Evolutionary conservation across 345 rosid genomes (phyloP).

Genomic region (Euclidium syriacum): DNA sequence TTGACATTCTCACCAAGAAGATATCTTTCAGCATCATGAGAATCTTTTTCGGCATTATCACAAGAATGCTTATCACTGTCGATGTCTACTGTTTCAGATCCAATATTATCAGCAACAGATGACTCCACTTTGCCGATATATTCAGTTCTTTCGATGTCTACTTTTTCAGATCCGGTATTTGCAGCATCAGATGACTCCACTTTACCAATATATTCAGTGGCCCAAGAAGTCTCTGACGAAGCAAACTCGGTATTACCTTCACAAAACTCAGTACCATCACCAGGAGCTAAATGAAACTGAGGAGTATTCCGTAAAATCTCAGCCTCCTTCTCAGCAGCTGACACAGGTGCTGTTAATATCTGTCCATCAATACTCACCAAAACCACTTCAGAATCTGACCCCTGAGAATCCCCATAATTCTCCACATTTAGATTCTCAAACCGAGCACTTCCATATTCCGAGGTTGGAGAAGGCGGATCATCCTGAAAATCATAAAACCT

Average conservation of each 20-base stretch:
- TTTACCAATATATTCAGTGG: slow-evolving; percentile 39
- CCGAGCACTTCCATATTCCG: slow-evolving; percentile 52
- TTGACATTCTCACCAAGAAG: slow-evolving; percentile 33
- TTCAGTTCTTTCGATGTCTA: slow-evolving; percentile 30
- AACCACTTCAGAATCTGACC: slow-evolving; percentile 61
- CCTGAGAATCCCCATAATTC: slow-evolving; percentile 39
- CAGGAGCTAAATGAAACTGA: slow-evolving; percentile 80
- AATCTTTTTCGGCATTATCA: slow-evolving; percentile 25
- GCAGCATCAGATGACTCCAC: slow-evolving; percentile 36
- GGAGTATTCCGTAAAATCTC: slow-evolving; percentile 59
- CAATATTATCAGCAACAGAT: slow-evolving; percentile 30
- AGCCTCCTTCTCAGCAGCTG: slow-evolving; percentile 53
- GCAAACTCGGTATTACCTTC: slow-evolving; percentile 55
- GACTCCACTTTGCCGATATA: slow-evolving; percentile 41
- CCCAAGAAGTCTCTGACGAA: slow-evolving; percentile 50
- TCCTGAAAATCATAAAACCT: slow-evolving; percentile 75
- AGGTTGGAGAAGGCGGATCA: slow-evolving; percentile 45
- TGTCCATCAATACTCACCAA: slow-evolving; percentile 87
- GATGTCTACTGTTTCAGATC: slow-evolving; percentile 14
- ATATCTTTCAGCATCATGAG: slow-evolving; percentile 30
- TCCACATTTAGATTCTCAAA: slow-evolving; percentile 48
- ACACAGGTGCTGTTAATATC: slow-evolving; percentile 73
- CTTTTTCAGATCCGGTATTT: slow-evolving; percentile 26
- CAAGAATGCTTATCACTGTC: no score
- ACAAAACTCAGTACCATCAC: slow-evolving; percentile 59